phyloP scores from a whole-genome alignment of 2,329 filamentous ascomycete species.

The Bipolaris oryzae region DNA sequence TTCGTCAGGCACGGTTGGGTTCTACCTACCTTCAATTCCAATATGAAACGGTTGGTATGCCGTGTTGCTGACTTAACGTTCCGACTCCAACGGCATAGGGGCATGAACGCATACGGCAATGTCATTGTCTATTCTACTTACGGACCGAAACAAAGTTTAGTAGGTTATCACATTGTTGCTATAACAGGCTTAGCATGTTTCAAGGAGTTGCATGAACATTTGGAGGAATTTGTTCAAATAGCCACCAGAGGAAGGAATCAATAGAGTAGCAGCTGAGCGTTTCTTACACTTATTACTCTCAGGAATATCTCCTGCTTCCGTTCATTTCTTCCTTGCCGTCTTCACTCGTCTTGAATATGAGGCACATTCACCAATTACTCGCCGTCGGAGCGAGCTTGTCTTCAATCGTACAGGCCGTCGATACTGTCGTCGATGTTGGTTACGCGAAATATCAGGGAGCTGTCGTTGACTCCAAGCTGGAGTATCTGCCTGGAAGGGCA shows the following conservation, averaged over 20 bases:
- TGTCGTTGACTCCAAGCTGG: conserved; percentile 55
- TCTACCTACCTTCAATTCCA: not conserved
- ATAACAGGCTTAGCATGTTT: not conserved
- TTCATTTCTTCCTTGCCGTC: not conserved
- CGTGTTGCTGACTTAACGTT: not conserved
- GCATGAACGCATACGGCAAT: not conserved
- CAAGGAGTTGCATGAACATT: not conserved
- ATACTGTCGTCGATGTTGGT: conserved; percentile 61
- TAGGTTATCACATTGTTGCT: not conserved
- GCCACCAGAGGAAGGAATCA: not conserved
- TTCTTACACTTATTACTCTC: not conserved
- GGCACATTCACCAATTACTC: not conserved
- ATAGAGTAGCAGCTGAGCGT: not conserved
- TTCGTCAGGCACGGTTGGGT: not conserved
- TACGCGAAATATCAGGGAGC: conserved; percentile 70
- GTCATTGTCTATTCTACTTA: not conserved
- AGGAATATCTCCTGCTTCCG: not conserved
- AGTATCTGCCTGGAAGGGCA: conserved; percentile 72
- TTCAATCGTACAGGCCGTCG: conserved; percentile 33
- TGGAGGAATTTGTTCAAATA: not conserved
- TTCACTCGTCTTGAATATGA: conserved; percentile 4
- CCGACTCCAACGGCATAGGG: conserved; percentile 1
- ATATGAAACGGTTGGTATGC: not conserved
- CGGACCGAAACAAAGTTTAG: conserved; percentile 2
- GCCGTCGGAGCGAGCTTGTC: conserved; percentile 4